These are phyloP conservation scores for Solanum lignicaule DNA, from an alignment of 257 asterid species.

Conservation along the genomic window DNA sequence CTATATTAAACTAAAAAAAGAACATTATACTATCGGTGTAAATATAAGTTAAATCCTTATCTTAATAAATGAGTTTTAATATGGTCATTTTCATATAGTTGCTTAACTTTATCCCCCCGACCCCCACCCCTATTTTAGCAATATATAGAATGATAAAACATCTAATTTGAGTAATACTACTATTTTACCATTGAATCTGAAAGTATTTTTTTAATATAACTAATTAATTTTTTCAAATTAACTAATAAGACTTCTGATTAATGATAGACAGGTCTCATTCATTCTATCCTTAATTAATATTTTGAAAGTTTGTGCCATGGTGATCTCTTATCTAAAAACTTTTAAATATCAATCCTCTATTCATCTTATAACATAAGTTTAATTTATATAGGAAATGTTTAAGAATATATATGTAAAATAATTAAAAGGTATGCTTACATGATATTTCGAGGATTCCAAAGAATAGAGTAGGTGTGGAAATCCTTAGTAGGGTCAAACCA, in stretches of 20 bases:
- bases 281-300: background rate
- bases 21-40: background rate
- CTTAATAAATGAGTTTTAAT: background rate
- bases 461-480: conserved; percentile 49
- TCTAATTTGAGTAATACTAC: no score
- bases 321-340: background rate
- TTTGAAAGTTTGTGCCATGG: background rate
- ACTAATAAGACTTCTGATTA: background rate
- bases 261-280: background rate
- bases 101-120: background rate
- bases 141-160: background rate
- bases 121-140: background rate
- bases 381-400: background rate
- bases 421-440: conserved; percentile 14
- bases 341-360: background rate
- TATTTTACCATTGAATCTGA: background rate
- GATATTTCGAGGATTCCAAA: conserved; percentile 53
- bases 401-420: background rate
- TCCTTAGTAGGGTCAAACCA: conserved; percentile 55
- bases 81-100: background rate
- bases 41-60: background rate
- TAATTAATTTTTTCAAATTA: background rate
- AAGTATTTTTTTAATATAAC: background rate
- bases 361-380: background rate
- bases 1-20: background rate